Evolutionary conservation across 1,139 yeast species (phyloP), one percentile per base, ranked within the genome.

Genomic region (Saccharomyces pastorianus): DNA sequence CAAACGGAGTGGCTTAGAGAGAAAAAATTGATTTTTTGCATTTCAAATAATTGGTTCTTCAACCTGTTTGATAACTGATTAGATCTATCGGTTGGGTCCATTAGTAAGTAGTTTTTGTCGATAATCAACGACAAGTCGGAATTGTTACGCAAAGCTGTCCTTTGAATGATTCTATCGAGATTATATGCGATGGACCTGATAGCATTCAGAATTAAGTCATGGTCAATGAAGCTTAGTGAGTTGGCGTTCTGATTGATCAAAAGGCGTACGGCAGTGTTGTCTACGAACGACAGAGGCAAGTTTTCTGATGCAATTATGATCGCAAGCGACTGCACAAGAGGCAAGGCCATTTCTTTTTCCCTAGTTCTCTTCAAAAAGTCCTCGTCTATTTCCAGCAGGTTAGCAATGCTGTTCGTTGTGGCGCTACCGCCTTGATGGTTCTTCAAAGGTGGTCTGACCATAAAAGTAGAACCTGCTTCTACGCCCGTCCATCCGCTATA

Each of bases 221-320:
- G 34, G 26, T 53, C 50, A 11, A 38, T 38, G 44, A 38, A 38
- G 13, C 44, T 38, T 17, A 38, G 25, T 7, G 44, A 38, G 26
- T 20, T 29, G 58, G 53, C n/a, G 53, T 9, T 32, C 51, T 54
- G 27, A 53, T 47, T 26, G 55, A 47, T 41, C 44, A 59, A 46
- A 14, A 58, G 6, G n/a, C 42, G 41, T 23, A 59, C 52, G 9
- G 59, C 51, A 13, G 56, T 46, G 50, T 59, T 56, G 2, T 50
- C 46, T 7, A 52, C 47, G 46, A 59, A 58, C 8, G 52, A 44
- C 17, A 57, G 44, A 25, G 61, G 55, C 47, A 59, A 51, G 47
- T 59, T 59, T 50, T 59, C 60, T 7, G 62, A 57, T 2, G 62
- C 62, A 9, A 59, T 51, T 11, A 59, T 54, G 2, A 59, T 57